These are phyloP conservation scores for Elaphomyces granulatus DNA, from an alignment of 495 filamentous ascomycete genomes.

Conservation along the genomic window DNA sequence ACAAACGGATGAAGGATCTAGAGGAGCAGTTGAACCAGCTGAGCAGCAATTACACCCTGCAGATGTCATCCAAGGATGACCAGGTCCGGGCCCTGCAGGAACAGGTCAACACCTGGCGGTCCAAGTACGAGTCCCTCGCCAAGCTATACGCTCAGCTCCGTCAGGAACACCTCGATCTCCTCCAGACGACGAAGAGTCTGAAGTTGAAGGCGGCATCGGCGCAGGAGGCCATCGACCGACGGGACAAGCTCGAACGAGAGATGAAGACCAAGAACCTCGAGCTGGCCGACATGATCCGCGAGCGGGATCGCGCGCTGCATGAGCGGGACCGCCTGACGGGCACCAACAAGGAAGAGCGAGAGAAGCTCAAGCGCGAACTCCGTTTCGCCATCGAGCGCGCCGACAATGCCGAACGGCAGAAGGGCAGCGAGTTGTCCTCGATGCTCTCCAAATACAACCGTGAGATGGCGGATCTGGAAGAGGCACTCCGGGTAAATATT, in stretches of 20 bases:
- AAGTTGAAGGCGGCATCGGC: slow-evolving; percentile 94
- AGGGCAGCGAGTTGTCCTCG: slow-evolving; percentile 84
- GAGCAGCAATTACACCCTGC: slow-evolving; percentile 69
- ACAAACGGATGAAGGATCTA: slow-evolving; percentile 79
- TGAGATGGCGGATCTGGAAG: slow-evolving; percentile 92
- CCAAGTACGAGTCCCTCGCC: slow-evolving; percentile 91
- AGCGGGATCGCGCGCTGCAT: slow-evolving; percentile 86
- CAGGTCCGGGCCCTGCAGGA: slow-evolving; percentile 86
- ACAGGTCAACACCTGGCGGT: slow-evolving; percentile 90
- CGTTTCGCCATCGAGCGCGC: slow-evolving; percentile 84
- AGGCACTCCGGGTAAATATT: slow-evolving; percentile 52
- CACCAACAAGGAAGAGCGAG: slow-evolving; percentile 80
- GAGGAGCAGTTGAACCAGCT: slow-evolving; percentile 77
- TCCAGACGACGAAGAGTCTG: slow-evolving; percentile 89
- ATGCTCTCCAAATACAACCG: slow-evolving; percentile 93
- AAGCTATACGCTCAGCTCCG: slow-evolving; percentile 95
- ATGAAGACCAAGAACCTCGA: slow-evolving; percentile 98
- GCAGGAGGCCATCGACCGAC: slow-evolving; percentile 87
- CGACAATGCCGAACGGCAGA: slow-evolving; percentile 81
- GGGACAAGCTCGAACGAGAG: slow-evolving; percentile 91
- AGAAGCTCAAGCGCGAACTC: slow-evolving; percentile 94
- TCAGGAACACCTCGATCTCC: slow-evolving; percentile 83
- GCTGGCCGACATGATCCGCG: slow-evolving; percentile 95
- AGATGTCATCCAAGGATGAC: slow-evolving; percentile 79
- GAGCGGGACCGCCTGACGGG: slow-evolving; percentile 77